Conservation (phyloP, 495 filamentous ascomycete species). For the Acidomyces sp. region DNA sequence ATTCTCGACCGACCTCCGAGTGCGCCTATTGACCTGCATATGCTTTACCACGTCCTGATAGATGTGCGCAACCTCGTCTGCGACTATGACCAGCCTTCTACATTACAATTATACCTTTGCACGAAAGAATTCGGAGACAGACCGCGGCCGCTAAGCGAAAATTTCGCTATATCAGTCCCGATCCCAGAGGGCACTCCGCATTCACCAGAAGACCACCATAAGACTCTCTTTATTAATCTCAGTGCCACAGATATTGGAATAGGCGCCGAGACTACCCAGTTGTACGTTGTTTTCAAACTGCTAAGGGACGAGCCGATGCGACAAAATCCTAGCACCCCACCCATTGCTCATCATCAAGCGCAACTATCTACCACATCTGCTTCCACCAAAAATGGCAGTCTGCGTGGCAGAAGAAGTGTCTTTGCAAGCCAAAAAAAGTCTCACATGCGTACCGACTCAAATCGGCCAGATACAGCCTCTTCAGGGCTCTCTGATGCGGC, state of each 20-base stretch:
- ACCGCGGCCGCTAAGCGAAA: constrained; percentile 63
- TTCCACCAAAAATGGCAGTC: constrained; percentile 25
- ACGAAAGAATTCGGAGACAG: constrained; percentile 47
- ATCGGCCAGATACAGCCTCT: constrained; percentile 7
- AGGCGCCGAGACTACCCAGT: constrained; percentile 44
- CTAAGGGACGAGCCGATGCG: constrained; percentile 41
- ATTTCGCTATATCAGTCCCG: constrained; percentile 55
- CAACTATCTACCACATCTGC: constrained; percentile 24
- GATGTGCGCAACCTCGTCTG: constrained; percentile 71
- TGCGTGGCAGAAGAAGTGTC: constrained; percentile 56
- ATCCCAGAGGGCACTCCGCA: constrained; percentile 21
- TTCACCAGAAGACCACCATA: constrained; percentile 52
- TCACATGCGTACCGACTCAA: constrained; percentile 23
- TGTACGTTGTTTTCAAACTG: constrained; percentile 78
- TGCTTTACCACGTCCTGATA: constrained; percentile 72
- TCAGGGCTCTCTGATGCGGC: constrained; percentile 13
- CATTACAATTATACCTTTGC: constrained; percentile 68
- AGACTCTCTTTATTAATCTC: constrained; percentile 78
- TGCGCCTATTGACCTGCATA: constrained; percentile 49
- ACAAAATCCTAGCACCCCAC: neutral
- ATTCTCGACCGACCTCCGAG: constrained; percentile 69
- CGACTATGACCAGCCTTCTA: constrained; percentile 54
- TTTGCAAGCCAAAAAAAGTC: constrained; percentile 56
- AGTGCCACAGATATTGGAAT: constrained; percentile 74
- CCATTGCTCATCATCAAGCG: constrained; percentile 2